These are phyloP conservation scores for Apiospora kogelbergensis DNA, from an alignment of 2,329 filamentous ascomycete genomes.

Conservation along the genomic window DNA sequence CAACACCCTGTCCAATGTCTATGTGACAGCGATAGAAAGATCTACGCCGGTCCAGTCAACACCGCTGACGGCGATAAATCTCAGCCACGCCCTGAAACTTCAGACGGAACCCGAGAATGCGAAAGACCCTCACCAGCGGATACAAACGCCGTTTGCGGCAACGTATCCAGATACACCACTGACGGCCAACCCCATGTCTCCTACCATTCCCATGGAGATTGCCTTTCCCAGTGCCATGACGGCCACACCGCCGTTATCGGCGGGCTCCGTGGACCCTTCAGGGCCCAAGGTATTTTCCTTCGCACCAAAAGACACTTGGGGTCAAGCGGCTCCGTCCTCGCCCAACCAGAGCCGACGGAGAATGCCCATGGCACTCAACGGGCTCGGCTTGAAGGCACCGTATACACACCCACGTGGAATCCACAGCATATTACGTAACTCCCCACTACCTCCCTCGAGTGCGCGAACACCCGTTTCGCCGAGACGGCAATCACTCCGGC, in stretches of 20 bases:
- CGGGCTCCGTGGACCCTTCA: conserved; percentile 47
- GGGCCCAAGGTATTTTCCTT: conserved; percentile 47
- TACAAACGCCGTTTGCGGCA: conserved; percentile 45
- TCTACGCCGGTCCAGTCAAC: conserved; percentile 49
- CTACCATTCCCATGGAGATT: conserved; percentile 43
- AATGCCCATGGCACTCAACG: conserved; percentile 32
- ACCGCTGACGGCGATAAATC: conserved; percentile 51
- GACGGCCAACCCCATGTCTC: conserved; percentile 51
- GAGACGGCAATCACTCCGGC: conserved; percentile 51
- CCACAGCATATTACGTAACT: conserved; percentile 67
- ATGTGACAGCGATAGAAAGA: conserved; percentile 61
- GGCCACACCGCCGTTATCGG: conserved; percentile 58
- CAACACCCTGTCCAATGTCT: conserved; percentile 67
- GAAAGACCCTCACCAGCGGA: conserved; percentile 31
- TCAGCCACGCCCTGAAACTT: conserved; percentile 37
- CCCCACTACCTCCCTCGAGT: conserved; percentile 56
- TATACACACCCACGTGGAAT: conserved; percentile 60
- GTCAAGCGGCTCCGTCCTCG: conserved; percentile 25
- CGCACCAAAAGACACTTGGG: conserved; percentile 34
- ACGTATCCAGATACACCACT: conserved; percentile 54
- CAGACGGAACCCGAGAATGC: conserved; percentile 35
- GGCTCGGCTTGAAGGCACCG: conserved; percentile 39
- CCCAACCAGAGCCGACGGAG: conserved; percentile 40
- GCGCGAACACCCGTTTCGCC: conserved; percentile 53
- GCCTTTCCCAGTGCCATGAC: conserved; percentile 56